Evolutionary conservation across 768 basidiomycete species (phyloP).

Genomic region (Suillus lakei): DNA sequence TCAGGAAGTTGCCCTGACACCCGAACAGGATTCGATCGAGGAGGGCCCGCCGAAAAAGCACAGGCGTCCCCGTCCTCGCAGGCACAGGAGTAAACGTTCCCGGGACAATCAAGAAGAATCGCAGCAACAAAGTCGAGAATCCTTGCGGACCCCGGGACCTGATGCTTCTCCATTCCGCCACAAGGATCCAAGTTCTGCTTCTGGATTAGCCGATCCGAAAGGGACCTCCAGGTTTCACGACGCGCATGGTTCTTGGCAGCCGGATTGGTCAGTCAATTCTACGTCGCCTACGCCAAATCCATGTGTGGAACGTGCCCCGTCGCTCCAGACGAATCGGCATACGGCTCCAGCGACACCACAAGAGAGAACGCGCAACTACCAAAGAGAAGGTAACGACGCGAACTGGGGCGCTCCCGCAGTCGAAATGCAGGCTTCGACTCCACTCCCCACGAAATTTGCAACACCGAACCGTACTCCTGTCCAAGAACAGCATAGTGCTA

Average conservation of each 20-base stretch:
- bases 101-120: neutral
- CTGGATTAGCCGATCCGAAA: neutral
- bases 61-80: neutral
- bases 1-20: neutral
- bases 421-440: neutral
- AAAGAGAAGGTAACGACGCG: neutral
- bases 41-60: neutral
- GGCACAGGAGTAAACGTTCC: neutral
- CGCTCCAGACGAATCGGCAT: slow-evolving; percentile 10
- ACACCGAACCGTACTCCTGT: neutral
- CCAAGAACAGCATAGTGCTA: neutral
- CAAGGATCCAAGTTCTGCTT: neutral
- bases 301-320: slow-evolving; percentile 1
- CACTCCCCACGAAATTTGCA: neutral
- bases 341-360: neutral
- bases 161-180: neutral
- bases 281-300: neutral
- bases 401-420: neutral
- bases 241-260: slow-evolving; percentile 32
- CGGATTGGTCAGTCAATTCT: slow-evolving; percentile 28
- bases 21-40: neutral
- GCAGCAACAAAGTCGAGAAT: slow-evolving; percentile 8
- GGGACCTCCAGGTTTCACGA: neutral
- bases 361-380: neutral
- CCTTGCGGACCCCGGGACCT: neutral